These are phyloP conservation scores for Neurospora sublineolata DNA, from an alignment of 495 filamentous ascomycete genomes.

Conservation along the genomic window DNA sequence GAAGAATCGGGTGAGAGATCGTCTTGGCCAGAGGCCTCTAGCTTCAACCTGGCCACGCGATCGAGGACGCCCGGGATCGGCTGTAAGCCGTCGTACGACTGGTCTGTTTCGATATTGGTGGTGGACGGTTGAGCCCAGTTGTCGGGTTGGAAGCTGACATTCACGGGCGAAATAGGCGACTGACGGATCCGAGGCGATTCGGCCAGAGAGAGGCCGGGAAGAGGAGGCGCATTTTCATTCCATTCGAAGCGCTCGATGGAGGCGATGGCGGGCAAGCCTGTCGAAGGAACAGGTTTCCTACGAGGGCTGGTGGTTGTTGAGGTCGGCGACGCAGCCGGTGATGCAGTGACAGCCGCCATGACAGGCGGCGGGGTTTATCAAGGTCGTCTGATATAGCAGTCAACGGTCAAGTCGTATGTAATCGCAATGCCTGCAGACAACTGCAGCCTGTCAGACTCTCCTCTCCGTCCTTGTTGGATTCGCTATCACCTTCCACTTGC, in stretches of 20 bases:
- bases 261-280: constrained; percentile 12
- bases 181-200: constrained; percentile 27
- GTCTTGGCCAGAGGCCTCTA: not conserved
- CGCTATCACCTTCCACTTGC: not conserved
- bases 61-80: constrained; percentile 8
- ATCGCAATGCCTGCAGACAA: not conserved
- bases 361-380: constrained; percentile 8
- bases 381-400: not conserved
- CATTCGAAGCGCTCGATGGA: constrained; percentile 24
- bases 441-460: not conserved
- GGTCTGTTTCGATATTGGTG: constrained; percentile 27
- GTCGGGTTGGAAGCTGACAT: constrained; percentile 30
- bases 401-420: not conserved
- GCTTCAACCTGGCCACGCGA: constrained; percentile 8
- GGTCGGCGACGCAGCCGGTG: constrained; percentile 20
- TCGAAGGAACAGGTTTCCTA: constrained; percentile 30
- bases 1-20: not conserved
- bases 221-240: constrained; percentile 20
- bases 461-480: not conserved
- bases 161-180: constrained; percentile 30
- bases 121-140: constrained; percentile 32
- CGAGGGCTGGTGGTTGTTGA: constrained; percentile 28
- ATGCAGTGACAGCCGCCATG: constrained; percentile 36
- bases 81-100: constrained; percentile 2
- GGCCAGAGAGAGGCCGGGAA: constrained; percentile 16